phyloP scores from a whole-genome alignment of 306 rosid genomes.

The Gynostemma pentaphyllum region DNA sequence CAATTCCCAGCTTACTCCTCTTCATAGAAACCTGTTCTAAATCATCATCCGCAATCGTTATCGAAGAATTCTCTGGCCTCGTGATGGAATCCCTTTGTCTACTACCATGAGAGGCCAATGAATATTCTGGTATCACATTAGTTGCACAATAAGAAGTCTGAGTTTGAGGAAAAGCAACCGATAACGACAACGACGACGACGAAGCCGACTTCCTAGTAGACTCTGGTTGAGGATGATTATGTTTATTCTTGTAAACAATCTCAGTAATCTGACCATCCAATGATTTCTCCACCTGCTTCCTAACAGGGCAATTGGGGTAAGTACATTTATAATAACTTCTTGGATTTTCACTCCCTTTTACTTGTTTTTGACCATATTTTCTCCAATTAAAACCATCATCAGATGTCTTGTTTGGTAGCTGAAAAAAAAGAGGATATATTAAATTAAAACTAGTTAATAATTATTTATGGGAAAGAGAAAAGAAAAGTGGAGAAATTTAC shows the following conservation, averaged over 20 bases:
- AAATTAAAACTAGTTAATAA: no score
- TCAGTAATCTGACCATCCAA: slow-evolving; percentile 75
- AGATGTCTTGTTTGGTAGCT: slow-evolving; percentile 41
- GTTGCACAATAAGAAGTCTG: no score
- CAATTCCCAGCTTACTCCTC: no score
- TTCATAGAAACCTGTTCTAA: no score
- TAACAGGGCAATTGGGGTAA: slow-evolving; percentile 69
- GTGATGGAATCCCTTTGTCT: slow-evolving; percentile 45
- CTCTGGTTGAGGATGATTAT: slow-evolving; percentile 83
- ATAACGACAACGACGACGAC: slow-evolving; percentile 9
- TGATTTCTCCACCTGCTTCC: slow-evolving; percentile 76
- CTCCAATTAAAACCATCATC: slow-evolving; percentile 96
- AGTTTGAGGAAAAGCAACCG: background rate
- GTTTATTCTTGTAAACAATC: slow-evolving; percentile 77
- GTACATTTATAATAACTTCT: slow-evolving; percentile 92
- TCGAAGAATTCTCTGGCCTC: slow-evolving; percentile 72
- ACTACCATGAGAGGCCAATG: slow-evolving; percentile 34
- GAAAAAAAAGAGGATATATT: background rate
- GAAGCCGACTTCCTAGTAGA: slow-evolving; percentile 42
- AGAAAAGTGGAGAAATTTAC: background rate
- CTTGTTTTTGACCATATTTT: slow-evolving; percentile 84
- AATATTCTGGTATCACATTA: slow-evolving; percentile 34
- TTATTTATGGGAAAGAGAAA: no score
- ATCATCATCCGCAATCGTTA: slow-evolving; percentile 62
- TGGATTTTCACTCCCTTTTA: slow-evolving; percentile 92